A percentile compares a stretch with the other conserved stretches of the same genome.
Conservation (phyloP, 2,329 filamentous ascomycete genomes). For the Ascosphaera acerosa region DNA sequence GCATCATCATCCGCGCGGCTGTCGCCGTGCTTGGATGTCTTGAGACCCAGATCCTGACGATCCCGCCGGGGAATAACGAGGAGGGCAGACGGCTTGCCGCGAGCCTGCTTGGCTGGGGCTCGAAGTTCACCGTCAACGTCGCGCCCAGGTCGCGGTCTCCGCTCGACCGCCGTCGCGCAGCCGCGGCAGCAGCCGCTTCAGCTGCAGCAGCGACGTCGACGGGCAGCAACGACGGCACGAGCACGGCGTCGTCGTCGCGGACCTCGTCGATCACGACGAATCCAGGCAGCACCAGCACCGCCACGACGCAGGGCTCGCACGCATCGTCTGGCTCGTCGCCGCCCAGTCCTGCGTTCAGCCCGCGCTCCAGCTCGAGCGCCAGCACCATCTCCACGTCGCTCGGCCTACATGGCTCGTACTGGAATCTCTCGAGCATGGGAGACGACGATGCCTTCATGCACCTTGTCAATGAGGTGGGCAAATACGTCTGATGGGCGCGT, state of each 20-base stretch:
- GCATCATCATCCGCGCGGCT: slow-evolving; percentile 20
- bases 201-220: background rate
- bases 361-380: background rate
- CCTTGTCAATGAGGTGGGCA: slow-evolving; percentile 10
- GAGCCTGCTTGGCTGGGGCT: slow-evolving; percentile 11
- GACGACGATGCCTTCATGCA: slow-evolving; percentile 11
- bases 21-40: slow-evolving; percentile 20
- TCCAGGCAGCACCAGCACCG: background rate
- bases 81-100: slow-evolving; percentile 10
- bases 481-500: slow-evolving; percentile 2
- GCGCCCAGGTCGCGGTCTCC: background rate
- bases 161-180: background rate
- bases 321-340: background rate
- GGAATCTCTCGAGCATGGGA: slow-evolving; percentile 8
- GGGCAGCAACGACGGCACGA: background rate
- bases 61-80: slow-evolving; percentile 12
- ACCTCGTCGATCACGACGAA: background rate
- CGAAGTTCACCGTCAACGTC: slow-evolving; percentile 4
- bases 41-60: slow-evolving; percentile 18
- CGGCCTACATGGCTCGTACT: slow-evolving; percentile 5
- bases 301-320: background rate
- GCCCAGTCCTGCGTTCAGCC: background rate
- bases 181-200: background rate
- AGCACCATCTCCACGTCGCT: background rate
- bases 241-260: background rate